phyloP scores from a whole-genome alignment of 2,329 filamentous ascomycete species.

The Falciphora oryzae region DNA sequence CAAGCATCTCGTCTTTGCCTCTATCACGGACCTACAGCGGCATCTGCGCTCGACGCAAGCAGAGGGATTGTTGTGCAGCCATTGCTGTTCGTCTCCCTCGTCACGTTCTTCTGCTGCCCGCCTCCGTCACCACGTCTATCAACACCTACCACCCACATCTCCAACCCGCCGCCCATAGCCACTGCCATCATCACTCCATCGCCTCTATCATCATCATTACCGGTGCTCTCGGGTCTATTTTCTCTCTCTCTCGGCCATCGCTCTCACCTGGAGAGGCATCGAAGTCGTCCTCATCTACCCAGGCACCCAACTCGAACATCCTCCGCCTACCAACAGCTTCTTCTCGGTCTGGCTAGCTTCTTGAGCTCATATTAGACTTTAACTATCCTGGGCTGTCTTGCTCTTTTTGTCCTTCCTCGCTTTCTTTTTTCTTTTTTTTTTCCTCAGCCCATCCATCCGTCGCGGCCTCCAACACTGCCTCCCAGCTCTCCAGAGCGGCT shows the following conservation, averaged over 20 bases:
- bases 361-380: neutral
- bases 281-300: neutral
- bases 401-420: neutral
- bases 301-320: neutral
- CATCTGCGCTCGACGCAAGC: neutral
- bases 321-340: neutral
- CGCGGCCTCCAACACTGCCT: too few relatives aligned
- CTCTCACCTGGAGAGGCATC: neutral
- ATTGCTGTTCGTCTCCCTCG: too few relatives aligned
- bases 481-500: too few relatives aligned
- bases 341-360: neutral
- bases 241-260: neutral
- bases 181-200: neutral
- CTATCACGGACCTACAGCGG: neutral
- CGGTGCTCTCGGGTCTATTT: neutral
- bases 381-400: neutral
- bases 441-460: too few relatives aligned
- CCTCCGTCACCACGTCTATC: neutral
- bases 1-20: neutral
- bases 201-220: neutral
- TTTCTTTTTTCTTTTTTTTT: too few relatives aligned
- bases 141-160: neutral
- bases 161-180: too few relatives aligned
- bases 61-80: neutral
- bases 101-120: neutral